These are phyloP conservation scores for Pythium monospermum DNA, from an alignment of 352 stramenopile genomes.

Conservation along the genomic window DNA sequence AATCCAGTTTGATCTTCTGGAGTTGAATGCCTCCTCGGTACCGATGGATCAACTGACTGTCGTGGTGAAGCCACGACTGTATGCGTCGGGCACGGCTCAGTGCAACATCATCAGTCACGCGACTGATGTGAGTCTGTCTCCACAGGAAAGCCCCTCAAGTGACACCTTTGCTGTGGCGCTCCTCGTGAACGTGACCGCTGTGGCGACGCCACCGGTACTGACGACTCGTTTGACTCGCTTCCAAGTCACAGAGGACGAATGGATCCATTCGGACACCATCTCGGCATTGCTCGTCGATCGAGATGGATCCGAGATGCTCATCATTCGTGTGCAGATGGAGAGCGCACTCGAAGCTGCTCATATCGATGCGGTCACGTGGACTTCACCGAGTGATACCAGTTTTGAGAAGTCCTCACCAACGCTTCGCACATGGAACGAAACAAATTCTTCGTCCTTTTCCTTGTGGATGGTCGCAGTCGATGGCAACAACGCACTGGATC, in stretches of 20 bases:
- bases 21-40: not conserved
- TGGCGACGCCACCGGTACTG: slow-evolving; percentile 12
- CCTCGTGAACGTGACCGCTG: not conserved
- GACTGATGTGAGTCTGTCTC: slow-evolving; percentile 6
- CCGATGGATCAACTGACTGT: slow-evolving; percentile 1
- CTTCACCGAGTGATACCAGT: not conserved
- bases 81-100: slow-evolving; percentile 1
- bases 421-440: not conserved
- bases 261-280: slow-evolving; percentile 9
- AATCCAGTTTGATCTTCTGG: not conserved
- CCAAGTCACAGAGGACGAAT: slow-evolving; percentile 9
- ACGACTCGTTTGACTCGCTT: not conserved
- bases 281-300: slow-evolving; percentile 15
- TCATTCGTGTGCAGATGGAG: not conserved
- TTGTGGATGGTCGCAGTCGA: no score
- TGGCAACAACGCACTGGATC: slow-evolving; percentile 4
- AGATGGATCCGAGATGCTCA: slow-evolving; percentile 12
- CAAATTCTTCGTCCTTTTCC: not conserved
- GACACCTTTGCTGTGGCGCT: slow-evolving; percentile 2
- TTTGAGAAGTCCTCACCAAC: not conserved
- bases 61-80: not conserved
- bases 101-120: slow-evolving; percentile 3
- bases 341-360: not conserved
- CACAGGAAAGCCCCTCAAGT: not conserved
- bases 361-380: slow-evolving; percentile 6